Evolutionary conservation across 2,329 filamentous ascomycete genomes (phyloP), one percentile per base, ranked within the genome.

Genomic region (Fusarium lateritium): DNA sequence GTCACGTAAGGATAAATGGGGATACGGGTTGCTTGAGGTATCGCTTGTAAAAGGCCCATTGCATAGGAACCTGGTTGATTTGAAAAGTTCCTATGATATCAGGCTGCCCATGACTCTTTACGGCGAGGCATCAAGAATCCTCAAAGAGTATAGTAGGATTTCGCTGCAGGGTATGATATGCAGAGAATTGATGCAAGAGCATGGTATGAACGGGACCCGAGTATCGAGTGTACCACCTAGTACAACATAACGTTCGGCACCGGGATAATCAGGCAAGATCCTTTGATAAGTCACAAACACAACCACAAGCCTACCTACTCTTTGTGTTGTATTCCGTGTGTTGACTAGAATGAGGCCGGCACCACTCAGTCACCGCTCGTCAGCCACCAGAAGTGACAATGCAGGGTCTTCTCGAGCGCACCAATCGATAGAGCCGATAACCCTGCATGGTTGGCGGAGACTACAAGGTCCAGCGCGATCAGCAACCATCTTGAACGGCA

Each of bases 361-460:
- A 50, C 34, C 38, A 21, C 66, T 67, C 49, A 55, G 66, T 66
- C 62, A 70, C 67, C 53, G 58, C 64, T 65, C 52, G 59, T 62
- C 46, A 61, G 54, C 58, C 67, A 61, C 54, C 56, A 68, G 56
- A 51, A 40, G 67, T 62, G 51, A 56, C 51, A 56, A 65, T 65
- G 46, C 67, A 70, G 67, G 67, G 63, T 68, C 67, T 40, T 60
- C 44, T 46, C 36, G 40, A 33, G 19, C 24, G 53, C n/a, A 21
- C 63, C 67, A 68, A 68, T 68, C 44, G 42, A n/a, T 26, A 17
- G 17, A 39, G 19, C 19, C 31, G 38, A 38, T 24, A 51, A 44
- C 39, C 44, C 40, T 46, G 38, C 21, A 39, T 28, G 31, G n/a
- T 51, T 53, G 39, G 45, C 50, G 34, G 46, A 52, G 50, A 54